phyloP scores from a whole-genome alignment of 2,329 filamentous ascomycete species.

The Chaetomium sp. region DNA sequence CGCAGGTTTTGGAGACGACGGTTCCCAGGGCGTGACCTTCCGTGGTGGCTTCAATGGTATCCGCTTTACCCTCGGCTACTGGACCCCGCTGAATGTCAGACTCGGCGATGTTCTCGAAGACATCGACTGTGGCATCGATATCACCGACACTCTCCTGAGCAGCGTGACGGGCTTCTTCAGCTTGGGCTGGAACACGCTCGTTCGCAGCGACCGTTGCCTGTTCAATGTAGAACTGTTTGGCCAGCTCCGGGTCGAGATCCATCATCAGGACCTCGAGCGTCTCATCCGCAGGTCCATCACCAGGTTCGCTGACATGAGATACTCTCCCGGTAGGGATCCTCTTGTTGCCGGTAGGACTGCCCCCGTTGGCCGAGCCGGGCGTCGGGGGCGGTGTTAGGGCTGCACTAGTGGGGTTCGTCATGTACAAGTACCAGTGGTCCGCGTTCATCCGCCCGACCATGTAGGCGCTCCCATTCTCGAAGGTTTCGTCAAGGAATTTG shows the following conservation, averaged over 20 bases:
- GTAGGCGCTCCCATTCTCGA: conserved; percentile 88
- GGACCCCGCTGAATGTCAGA: conserved; percentile 45
- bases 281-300: conserved; percentile 58
- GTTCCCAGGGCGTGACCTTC: conserved; percentile 92
- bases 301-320: conserved; percentile 34
- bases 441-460: conserved; percentile 99
- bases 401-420: conserved; percentile 72
- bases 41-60: conserved; percentile 58
- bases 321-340: conserved; percentile 48
- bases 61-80: conserved; percentile 49
- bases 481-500: conserved; percentile 83
- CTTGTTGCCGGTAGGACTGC: conserved; percentile 39
- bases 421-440: conserved; percentile 98
- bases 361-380: conserved; percentile 43
- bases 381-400: conserved; percentile 76
- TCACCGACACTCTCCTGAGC: conserved; percentile 54
- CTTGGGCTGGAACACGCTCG: conserved; percentile 64
- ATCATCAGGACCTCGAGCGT: conserved; percentile 71
- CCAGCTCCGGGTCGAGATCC: conserved; percentile 60
- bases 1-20: conserved; percentile 83
- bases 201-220: conserved; percentile 85
- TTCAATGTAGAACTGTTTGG: conserved; percentile 63
- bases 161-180: conserved; percentile 55
- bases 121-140: conserved; percentile 58
- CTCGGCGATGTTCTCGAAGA: conserved; percentile 65